Evolutionary conservation across 2,329 filamentous ascomycete genomes (phyloP), one percentile per base, ranked within the genome.

Genomic region (Colletotrichum lini): DNA sequence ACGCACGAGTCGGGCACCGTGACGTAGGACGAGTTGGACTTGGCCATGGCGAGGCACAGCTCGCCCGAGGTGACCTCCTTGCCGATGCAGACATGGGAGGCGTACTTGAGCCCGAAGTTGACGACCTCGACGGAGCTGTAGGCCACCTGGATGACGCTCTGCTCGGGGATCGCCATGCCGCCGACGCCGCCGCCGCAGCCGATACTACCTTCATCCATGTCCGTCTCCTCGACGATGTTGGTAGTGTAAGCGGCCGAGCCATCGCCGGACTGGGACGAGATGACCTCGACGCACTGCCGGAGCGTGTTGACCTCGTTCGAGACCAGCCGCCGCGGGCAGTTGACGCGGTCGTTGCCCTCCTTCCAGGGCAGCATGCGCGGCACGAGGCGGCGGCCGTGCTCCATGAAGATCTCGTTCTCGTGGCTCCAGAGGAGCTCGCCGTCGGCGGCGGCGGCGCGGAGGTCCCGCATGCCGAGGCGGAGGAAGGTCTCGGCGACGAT

Each of bases 321-420:
- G 10, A 85, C 78, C 1, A 81, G 67, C 8, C 83, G 78, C 9
- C 83, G 80, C 2, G 78, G 63, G 1, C 83, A 78, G 60, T 84
- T 85, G 58, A 80, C 74, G 0, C 81, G 77, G 49, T 82, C 77
- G 65, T 84, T 85, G 7, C 76, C 80, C 1, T 77, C 67, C 50
- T 79, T 78, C 75, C 81, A 82, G 0, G 84, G 82, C 2, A 84
- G 21, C 3, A 85, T 75, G 0, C 84, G 81, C 0, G 83, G 81
- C 3, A 85, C 76, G 0, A 82, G 71, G 0, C 79, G 78, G 5
- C 56, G 73, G 1, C 80, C 80, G 2, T 76, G 65, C 47, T 82
- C 76, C 2, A 84, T 74, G 50, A 84, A 78, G 2, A 85, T 76
- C 75, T 73, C 70, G 18, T 72, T 58, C 67, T 73, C 70, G 23